These are phyloP conservation scores for Boletellus sp. DNA, from an alignment of 768 basidiomycete genomes.

Conservation along the genomic window DNA sequence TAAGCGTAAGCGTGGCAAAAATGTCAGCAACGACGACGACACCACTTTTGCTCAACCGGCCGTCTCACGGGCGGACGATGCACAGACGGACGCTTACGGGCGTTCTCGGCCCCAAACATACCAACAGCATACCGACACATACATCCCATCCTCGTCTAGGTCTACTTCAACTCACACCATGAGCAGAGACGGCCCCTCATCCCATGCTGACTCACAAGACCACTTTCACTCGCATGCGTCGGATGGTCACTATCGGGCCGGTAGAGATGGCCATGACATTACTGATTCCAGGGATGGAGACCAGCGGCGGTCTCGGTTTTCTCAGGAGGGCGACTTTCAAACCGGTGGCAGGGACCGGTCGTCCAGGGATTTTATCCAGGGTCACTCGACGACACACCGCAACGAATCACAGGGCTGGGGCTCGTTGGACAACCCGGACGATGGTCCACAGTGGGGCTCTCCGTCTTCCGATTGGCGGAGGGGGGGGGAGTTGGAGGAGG, in stretches of 20 bases:
- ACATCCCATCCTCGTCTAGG: conserved; percentile 42
- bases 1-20: conserved; percentile 51
- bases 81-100: conserved; percentile 50
- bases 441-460: conserved; percentile 39
- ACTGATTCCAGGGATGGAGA: conserved; percentile 43
- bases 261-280: conserved; percentile 48
- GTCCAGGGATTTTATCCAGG: conserved; percentile 43
- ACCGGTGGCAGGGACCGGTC: conserved; percentile 45
- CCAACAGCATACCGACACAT: conserved; percentile 42
- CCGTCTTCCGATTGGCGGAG: conserved; percentile 43
- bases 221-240: conserved; percentile 35
- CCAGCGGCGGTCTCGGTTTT: conserved; percentile 41
- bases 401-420: conserved; percentile 43
- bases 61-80: conserved; percentile 49
- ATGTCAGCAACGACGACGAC: conserved; percentile 50
- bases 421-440: conserved; percentile 40
- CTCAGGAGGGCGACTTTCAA: conserved; percentile 40
- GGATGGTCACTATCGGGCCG: conserved; percentile 49
- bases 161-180: conserved; percentile 44
- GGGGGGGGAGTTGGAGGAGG: conserved; percentile 36
- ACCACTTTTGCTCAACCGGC: conserved; percentile 32
- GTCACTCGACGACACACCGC: conserved; percentile 43
- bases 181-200: conserved; percentile 50
- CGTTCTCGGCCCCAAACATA: conserved; percentile 44
- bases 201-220: conserved; percentile 47